phyloP scores from a whole-genome alignment of 345 rosid species.

The Arabis alpina region DNA sequence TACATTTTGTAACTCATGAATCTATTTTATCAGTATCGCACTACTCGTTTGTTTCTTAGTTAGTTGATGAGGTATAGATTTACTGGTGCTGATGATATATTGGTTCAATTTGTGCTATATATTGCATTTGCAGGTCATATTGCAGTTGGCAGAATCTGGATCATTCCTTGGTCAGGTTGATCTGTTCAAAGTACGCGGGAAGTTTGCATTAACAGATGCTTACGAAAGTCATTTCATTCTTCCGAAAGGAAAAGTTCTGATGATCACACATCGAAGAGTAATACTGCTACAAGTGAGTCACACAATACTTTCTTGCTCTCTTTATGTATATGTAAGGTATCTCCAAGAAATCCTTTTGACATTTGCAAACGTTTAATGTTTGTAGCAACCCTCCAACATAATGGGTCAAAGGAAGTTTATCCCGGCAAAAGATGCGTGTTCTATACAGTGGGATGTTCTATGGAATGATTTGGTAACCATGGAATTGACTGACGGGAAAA shows the following conservation, averaged over 20 bases:
- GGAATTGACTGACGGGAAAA: slow-evolving; percentile 87
- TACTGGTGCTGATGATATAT: neutral
- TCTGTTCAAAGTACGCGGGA: slow-evolving; percentile 96
- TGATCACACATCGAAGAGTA: slow-evolving; percentile 85
- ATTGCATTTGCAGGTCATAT: slow-evolving; percentile 68
- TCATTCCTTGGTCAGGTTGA: slow-evolving; percentile 95
- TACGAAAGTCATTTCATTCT: slow-evolving; percentile 93
- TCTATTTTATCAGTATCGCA: neutral
- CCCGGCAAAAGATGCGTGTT: slow-evolving; percentile 93
- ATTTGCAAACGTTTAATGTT: slow-evolving; percentile 10
- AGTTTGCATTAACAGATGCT: slow-evolving; percentile 96
- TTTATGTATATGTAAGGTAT: slow-evolving; percentile 1
- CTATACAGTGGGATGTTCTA: slow-evolving; percentile 81
- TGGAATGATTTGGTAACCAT: slow-evolving; percentile 82
- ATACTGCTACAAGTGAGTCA: slow-evolving; percentile 80
- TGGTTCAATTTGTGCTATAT: neutral
- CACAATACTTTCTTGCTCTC: slow-evolving; percentile 9
- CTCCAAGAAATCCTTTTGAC: slow-evolving; percentile 27
- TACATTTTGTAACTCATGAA: slow-evolving; percentile 38
- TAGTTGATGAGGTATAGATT: slow-evolving; percentile 18
- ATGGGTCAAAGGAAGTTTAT: slow-evolving; percentile 87
- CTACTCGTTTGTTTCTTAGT: neutral
- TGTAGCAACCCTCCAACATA: slow-evolving; percentile 86
- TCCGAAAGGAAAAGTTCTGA: slow-evolving; percentile 72
- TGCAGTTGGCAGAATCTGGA: slow-evolving; percentile 95